These are phyloP conservation scores for Cornus suecica DNA, from an alignment of 148 eudicot genomes.

Conservation along the genomic window DNA sequence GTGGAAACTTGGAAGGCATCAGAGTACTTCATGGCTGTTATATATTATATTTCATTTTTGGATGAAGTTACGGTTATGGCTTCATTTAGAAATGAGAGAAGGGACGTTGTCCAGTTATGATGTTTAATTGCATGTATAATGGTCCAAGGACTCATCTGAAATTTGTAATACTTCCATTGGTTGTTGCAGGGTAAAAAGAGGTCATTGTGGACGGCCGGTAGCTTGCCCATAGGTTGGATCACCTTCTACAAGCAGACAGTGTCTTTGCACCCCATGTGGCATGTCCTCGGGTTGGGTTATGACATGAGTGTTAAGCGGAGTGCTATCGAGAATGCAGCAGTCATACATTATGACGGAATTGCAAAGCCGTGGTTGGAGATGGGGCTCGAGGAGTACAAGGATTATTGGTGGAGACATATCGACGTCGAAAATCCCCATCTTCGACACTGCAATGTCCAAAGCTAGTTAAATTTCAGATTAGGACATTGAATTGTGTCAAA, in stretches of 20 bases:
- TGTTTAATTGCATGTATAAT: not conserved
- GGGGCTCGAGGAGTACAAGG: constrained; percentile 66
- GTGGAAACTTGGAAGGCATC: no score
- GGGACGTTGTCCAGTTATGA: no score
- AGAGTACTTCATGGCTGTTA: no score
- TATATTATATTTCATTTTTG: no score
- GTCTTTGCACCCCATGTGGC: constrained; percentile 67
- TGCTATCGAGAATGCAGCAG: constrained; percentile 67
- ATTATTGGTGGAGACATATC: constrained; percentile 63
- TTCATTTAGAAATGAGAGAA: no score
- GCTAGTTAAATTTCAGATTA: constrained; percentile 26
- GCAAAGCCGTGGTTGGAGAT: constrained; percentile 97
- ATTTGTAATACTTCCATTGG: constrained; percentile 3
- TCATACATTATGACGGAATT: constrained; percentile 84
- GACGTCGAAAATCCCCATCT: constrained; percentile 62
- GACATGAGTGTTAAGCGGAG: constrained; percentile 43
- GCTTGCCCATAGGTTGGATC: constrained; percentile 87
- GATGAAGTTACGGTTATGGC: no score
- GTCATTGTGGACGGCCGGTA: constrained; percentile 71
- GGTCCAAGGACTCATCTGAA: not conserved
- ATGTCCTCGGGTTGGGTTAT: constrained; percentile 77
- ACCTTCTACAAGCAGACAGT: constrained; percentile 76
- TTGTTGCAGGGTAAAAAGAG: constrained; percentile 60
- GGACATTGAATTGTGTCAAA: constrained; percentile 5
- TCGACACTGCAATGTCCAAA: constrained; percentile 85